Base-by-base conservation (phyloP, 2,329 filamentous ascomycete species). In the Trichoderma semiorbis region DNA sequence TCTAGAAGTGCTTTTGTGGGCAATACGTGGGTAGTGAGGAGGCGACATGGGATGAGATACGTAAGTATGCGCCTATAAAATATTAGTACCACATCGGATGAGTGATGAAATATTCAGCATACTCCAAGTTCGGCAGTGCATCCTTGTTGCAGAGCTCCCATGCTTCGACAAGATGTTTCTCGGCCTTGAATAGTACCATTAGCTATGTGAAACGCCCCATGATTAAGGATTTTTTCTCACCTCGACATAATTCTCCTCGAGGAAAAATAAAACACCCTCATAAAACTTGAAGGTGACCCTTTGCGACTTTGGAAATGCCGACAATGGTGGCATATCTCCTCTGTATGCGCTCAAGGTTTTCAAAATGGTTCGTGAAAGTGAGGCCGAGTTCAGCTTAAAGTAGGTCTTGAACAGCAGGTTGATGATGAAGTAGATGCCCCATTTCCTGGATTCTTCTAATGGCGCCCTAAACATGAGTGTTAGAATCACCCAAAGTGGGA, bases 321-420 rank as follows among this genome's bases (percentile, higher is more conserved):
- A 87, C 34, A 98, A 85, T 0, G 88, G 84, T 0, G 96, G 96
- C 84, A 99, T 92, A 77, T 99, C 95, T 58, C 89, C 88, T 73
- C 85, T 84, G 69, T 92, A 91, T 14, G 94, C 95, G 61, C 91
- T 87, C 62, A 99, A 86, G 0, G 94, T 94, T 75, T 92, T 93
- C 61, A 99, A 85, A 64, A 98, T 91, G 75, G 96, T 98, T 79
- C 96, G 94, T 21, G 92, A 97, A 24, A 98, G 85, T n/a, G 90
- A 91, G 71, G 97, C 92, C 39, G 92, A 93, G 82, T 97, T 97
- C 74, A 98, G 86, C 84, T 93, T 97, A 85, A 99, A 99, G 81
- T 98, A 98, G 1, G 95, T 98, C 83, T 98, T 98, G 89, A 99
- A 99, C 16, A 98, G 86, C 8, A 99, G 87, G 79, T 97, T 98